A percentile compares a stretch with the other conserved stretches of the same genome.
Conservation (phyloP, 1,284 basidiomycete genomes). For the Microbotryum lychnidis-dioicae region DNA sequence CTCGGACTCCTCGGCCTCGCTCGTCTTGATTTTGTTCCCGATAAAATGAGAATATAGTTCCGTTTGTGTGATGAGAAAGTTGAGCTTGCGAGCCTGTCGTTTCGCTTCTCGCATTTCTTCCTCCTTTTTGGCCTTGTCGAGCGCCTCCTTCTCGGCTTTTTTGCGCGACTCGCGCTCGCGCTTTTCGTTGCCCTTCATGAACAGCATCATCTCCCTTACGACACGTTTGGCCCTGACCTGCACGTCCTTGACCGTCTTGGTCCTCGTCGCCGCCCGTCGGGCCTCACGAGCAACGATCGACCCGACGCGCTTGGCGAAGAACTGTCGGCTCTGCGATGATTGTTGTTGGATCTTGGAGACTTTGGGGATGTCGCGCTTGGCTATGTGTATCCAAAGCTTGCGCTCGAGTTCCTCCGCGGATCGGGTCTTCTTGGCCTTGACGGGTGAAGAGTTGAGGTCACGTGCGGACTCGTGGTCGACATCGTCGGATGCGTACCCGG, state of each 20-base stretch:
- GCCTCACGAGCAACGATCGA: slow-evolving; percentile 33
- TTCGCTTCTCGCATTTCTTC: slow-evolving; percentile 95
- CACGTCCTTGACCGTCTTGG: slow-evolving; percentile 77
- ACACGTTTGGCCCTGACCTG: slow-evolving; percentile 79
- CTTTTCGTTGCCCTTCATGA: slow-evolving; percentile 98
- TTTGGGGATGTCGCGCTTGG: slow-evolving; percentile 32
- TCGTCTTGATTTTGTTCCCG: slow-evolving; percentile 93
- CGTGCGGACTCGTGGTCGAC: slow-evolving; percentile 1
- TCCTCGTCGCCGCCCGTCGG: slow-evolving; percentile 55
- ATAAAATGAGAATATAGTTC: slow-evolving; percentile 99
- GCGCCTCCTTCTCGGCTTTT: slow-evolving; percentile 87
- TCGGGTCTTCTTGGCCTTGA: slow-evolving; percentile 1
- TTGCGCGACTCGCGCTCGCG: slow-evolving; percentile 86
- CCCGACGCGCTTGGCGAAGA: slow-evolving; percentile 32
- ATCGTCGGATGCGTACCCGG: slow-evolving; percentile 11
- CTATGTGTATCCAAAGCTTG: slow-evolving; percentile 33
- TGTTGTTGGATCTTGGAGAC: slow-evolving; percentile 23
- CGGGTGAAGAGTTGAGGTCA: neutral
- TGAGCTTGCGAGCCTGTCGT: slow-evolving; percentile 90
- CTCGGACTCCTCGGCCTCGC: slow-evolving; percentile 74
- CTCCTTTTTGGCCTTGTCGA: slow-evolving; percentile 81
- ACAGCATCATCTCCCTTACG: slow-evolving; percentile 79
- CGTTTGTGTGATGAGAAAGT: slow-evolving; percentile 98
- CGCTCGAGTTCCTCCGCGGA: slow-evolving; percentile 23
- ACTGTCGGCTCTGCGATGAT: slow-evolving; percentile 17